A percentile compares a stretch with the other conserved stretches of the same genome.
Conservation (phyloP, 2,329 filamentous ascomycete genomes). For the Xylaria sp. region DNA sequence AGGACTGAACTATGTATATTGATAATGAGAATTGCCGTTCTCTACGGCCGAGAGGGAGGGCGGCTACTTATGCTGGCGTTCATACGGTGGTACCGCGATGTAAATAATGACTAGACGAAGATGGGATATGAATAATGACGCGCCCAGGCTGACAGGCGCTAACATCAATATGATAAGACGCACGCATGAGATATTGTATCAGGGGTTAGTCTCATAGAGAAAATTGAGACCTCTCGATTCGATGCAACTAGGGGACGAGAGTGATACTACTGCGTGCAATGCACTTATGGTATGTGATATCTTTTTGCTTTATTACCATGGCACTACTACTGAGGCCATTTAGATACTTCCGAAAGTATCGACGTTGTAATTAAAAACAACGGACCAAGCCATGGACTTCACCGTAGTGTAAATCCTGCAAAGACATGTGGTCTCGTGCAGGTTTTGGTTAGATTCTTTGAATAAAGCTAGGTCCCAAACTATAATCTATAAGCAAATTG, state of each 20-base stretch:
- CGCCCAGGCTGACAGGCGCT: not conserved
- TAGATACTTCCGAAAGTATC: not conserved
- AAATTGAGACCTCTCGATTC: not conserved
- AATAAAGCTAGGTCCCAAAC: conserved; percentile 45
- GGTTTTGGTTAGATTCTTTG: not conserved
- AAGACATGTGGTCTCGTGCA: not conserved
- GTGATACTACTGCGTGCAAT: too few relatives aligned
- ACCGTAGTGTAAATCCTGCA: not conserved
- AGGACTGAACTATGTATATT: not conserved
- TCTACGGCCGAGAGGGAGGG: not conserved
- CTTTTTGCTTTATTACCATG: not conserved
- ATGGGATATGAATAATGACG: not conserved
- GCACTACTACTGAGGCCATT: not conserved
- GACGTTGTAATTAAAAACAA: too few relatives aligned
- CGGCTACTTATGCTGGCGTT: not conserved
- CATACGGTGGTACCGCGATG: not conserved
- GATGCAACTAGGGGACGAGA: not conserved
- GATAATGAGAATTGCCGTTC: too few relatives aligned
- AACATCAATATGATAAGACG: not conserved
- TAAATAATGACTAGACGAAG: not conserved
- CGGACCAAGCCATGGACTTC: too few relatives aligned
- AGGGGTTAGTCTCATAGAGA: not conserved
- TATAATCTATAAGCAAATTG: conserved; percentile 37
- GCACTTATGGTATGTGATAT: not conserved
- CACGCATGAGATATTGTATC: not conserved